Base-by-base conservation (phyloP, 2,329 filamentous ascomycete genomes). In the Aspergillus sp. region DNA sequence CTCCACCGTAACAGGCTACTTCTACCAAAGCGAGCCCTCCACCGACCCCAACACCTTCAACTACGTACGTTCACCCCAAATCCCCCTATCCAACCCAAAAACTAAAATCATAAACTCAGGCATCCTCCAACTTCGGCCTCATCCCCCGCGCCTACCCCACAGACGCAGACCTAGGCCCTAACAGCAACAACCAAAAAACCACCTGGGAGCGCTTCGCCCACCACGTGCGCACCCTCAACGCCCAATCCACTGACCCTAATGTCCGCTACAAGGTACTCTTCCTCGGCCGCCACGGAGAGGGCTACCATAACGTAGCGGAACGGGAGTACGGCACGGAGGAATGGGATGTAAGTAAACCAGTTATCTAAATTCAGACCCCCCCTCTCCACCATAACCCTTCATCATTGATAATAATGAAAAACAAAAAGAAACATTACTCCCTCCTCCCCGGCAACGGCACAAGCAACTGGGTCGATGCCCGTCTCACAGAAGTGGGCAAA, bases 261-360 rank as follows among this genome's bases (percentile, higher is more conserved):
- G 76, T 78, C 4, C 72, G 73, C 23, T 87, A 86, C 72, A 83
- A 83, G 55, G 74, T 89, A 0, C 75, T 89, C 39, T 86, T 84
- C 68, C 74, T 87, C 39, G 85, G 83, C 45, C 80, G 86, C 28
- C 86, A 89, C 68, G 86, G 86, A 21, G 80, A 88, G 70, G 86
- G 86, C 4, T 79, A 79, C 61, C 84, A 88, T 73, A 89, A 89
- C 67, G 84, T 85, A 12, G 86, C 85, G 1, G 83, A 88, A 67
- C 69, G 73, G 2, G 81, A 78, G 62, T 88, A 87, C 63, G 86
- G 85, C 30, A 87, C 82, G 0, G 77, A 81, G 13, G 79, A 80
- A 2, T 88, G 86, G 86, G 84, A 89, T 73, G 82, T 84, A 75
- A 17, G 67, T 25, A 7, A 25, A 25, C 23, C 23, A 25, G 23